A percentile compares a stretch with the other conserved stretches of the same genome.
Conservation (phyloP, 805 yeast genomes). For the Torulaspora maleeae region DNA sequence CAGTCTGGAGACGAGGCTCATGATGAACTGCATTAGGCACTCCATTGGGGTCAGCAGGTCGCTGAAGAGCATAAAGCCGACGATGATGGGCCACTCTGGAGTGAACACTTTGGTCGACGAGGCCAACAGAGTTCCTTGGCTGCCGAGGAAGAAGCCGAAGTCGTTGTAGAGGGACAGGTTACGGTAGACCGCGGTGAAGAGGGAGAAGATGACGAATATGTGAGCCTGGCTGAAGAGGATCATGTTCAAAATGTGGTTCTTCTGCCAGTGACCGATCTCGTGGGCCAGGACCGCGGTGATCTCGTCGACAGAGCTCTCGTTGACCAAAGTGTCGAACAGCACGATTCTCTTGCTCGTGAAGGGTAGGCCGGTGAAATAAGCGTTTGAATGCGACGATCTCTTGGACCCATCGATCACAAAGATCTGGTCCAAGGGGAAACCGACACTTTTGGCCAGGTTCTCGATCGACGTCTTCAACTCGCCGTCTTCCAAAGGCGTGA, state of each 20-base stretch:
- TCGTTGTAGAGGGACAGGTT: conserved; percentile 73
- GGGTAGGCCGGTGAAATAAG: conserved; percentile 93
- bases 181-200: conserved; percentile 75
- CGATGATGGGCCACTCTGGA: conserved; percentile 60
- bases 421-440: conserved; percentile 81
- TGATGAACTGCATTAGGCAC: conserved; percentile 57
- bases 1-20: conserved; percentile 71
- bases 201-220: conserved; percentile 57
- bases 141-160: conserved; percentile 58
- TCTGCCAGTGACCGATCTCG: conserved; percentile 97
- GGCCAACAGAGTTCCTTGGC: conserved; percentile 5
- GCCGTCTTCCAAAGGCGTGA: conserved; percentile 86
- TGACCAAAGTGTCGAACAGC: conserved; percentile 83
- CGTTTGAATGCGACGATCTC: conserved; percentile 94
- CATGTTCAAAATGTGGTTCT: conserved; percentile 79
- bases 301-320: conserved; percentile 69
- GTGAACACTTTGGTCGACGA: conserved; percentile 24
- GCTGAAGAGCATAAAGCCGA: conserved; percentile 76
- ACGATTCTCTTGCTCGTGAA: conserved; percentile 92
- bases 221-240: conserved; percentile 61
- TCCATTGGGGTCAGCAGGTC: conserved; percentile 78
- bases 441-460: conserved; percentile 63
- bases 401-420: conserved; percentile 95
- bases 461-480: conserved; percentile 80
- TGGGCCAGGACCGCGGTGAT: conserved; percentile 96